phyloP scores from a whole-genome alignment of 2,329 filamentous ascomycete genomes.

The Verruconis gallopava region DNA sequence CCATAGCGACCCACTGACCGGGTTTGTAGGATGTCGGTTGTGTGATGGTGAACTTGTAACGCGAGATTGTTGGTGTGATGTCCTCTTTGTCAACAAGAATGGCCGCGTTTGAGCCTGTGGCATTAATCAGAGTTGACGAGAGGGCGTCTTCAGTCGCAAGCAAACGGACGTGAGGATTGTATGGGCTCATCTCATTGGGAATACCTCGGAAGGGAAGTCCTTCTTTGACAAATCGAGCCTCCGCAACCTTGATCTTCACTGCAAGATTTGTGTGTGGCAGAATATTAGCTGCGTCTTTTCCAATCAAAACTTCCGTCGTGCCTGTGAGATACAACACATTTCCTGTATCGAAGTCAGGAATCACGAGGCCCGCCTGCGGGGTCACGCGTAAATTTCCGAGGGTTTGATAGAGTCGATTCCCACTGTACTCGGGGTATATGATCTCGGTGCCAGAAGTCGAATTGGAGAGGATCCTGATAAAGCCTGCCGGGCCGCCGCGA shows the following conservation, averaged over 20 bases:
- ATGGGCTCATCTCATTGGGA: slow-evolving; percentile 52
- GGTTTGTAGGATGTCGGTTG: slow-evolving; percentile 41
- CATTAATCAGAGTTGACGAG: neutral
- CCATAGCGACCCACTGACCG: slow-evolving; percentile 67
- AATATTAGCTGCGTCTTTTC: slow-evolving; percentile 45
- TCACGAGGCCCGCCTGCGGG: slow-evolving; percentile 53
- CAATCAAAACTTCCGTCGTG: slow-evolving; percentile 50
- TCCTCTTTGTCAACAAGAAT: slow-evolving; percentile 44
- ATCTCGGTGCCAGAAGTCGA: slow-evolving; percentile 34
- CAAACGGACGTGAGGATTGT: slow-evolving; percentile 61
- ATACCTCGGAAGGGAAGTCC: slow-evolving; percentile 57
- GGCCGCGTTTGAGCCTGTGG: slow-evolving; percentile 29
- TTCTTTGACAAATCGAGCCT: slow-evolving; percentile 47
- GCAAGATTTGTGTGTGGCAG: slow-evolving; percentile 61
- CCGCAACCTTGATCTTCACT: slow-evolving; percentile 51
- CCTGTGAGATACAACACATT: slow-evolving; percentile 66
- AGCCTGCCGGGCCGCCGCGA: slow-evolving; percentile 61
- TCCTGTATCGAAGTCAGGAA: slow-evolving; percentile 63
- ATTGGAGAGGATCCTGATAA: slow-evolving; percentile 55
- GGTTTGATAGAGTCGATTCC: slow-evolving; percentile 73
- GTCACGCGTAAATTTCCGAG: slow-evolving; percentile 62
- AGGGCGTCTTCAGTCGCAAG: slow-evolving; percentile 45
- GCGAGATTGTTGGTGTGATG: slow-evolving; percentile 53
- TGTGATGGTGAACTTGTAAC: slow-evolving; percentile 45
- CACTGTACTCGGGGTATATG: slow-evolving; percentile 73